Percentiles rank a stretch among this genome's conserved stretches.
Evolutionary conservation across 2,329 filamentous ascomycete species (phyloP).

Genomic region (Stagonosporopsis rhizophila): DNA sequence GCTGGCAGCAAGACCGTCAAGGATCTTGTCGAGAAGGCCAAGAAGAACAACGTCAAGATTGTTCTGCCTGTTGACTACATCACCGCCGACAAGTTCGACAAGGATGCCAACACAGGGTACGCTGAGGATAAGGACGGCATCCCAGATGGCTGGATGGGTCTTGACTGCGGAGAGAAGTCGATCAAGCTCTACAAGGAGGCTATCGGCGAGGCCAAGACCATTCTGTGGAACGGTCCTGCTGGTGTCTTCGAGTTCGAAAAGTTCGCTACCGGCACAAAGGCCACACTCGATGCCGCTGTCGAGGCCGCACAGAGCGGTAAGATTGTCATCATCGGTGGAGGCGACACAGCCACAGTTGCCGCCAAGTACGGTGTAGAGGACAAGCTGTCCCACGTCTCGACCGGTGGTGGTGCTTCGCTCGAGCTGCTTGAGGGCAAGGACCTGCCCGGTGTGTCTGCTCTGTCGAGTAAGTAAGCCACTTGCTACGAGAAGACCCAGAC

Average conservation of each 20-base stretch:
- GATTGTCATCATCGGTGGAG: slow-evolving; percentile 98
- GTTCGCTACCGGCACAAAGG: slow-evolving; percentile 92
- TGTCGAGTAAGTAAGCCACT: slow-evolving; percentile 73
- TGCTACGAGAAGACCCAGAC: slow-evolving; percentile 25
- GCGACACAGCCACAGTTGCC: slow-evolving; percentile 96
- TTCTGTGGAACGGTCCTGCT: slow-evolving; percentile 97
- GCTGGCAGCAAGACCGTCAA: slow-evolving; percentile 90
- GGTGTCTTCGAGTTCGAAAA: slow-evolving; percentile 98
- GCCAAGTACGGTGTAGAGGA: slow-evolving; percentile 96
- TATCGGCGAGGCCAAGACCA: slow-evolving; percentile 89
- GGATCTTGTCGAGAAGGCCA: slow-evolving; percentile 90
- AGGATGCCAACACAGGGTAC: slow-evolving; percentile 79
- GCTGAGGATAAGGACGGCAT: slow-evolving; percentile 90
- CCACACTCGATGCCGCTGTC: slow-evolving; percentile 87
- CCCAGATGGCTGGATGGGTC: slow-evolving; percentile 96
- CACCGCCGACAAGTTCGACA: slow-evolving; percentile 92
- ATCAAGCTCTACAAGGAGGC: slow-evolving; percentile 86
- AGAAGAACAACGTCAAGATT: slow-evolving; percentile 94
- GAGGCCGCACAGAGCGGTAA: slow-evolving; percentile 80
- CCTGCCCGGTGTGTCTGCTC: slow-evolving; percentile 87
- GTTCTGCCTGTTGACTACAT: slow-evolving; percentile 95
- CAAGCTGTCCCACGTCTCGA: slow-evolving; percentile 98
- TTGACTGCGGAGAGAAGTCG: slow-evolving; percentile 91
- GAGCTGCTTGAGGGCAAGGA: slow-evolving; percentile 99
- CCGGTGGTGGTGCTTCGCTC: slow-evolving; percentile 91